Percentiles rank a stretch among this genome's conserved stretches.
These are phyloP conservation scores for Aspergillus ibericus DNA, from an alignment of 2,329 filamentous ascomycete genomes.

Conservation along the genomic window DNA sequence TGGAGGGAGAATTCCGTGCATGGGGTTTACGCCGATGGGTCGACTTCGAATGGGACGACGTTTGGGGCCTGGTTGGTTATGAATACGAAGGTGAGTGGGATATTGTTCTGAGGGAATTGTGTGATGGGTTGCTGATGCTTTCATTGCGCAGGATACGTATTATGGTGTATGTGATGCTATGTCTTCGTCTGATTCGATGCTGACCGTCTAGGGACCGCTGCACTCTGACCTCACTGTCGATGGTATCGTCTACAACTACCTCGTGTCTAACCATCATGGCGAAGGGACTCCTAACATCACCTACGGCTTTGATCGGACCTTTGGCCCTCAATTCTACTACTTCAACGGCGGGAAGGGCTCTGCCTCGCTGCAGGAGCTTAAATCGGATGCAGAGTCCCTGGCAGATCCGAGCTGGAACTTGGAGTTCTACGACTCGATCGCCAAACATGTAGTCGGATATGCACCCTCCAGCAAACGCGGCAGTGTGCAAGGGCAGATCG, in stretches of 20 bases:
- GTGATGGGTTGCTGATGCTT: not conserved
- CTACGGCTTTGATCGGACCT: slow-evolving; percentile 64
- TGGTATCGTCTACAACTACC: slow-evolving; percentile 66
- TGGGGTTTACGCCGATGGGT: slow-evolving; percentile 56
- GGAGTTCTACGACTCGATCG: slow-evolving; percentile 65
- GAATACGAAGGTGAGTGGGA: slow-evolving; percentile 59
- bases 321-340: slow-evolving; percentile 64
- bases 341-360: slow-evolving; percentile 59
- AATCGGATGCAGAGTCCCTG: slow-evolving; percentile 55
- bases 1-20: slow-evolving; percentile 62
- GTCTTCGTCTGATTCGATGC: not conserved
- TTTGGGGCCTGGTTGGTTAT: slow-evolving; percentile 65
- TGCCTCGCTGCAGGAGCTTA: slow-evolving; percentile 49
- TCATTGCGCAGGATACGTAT: slow-evolving; percentile 27
- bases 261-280: slow-evolving; percentile 64
- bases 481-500: slow-evolving; percentile 51
- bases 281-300: slow-evolving; percentile 65
- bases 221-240: slow-evolving; percentile 65
- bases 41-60: slow-evolving; percentile 49
- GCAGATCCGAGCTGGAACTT: slow-evolving; percentile 57
- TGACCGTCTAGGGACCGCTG: slow-evolving; percentile 49
- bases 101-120: not conserved
- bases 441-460: slow-evolving; percentile 60
- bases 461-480: slow-evolving; percentile 55
- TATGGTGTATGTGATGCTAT: slow-evolving; percentile 22